phyloP scores from a whole-genome alignment of 495 filamentous ascomycete genomes.

The Xylaria longipes region DNA sequence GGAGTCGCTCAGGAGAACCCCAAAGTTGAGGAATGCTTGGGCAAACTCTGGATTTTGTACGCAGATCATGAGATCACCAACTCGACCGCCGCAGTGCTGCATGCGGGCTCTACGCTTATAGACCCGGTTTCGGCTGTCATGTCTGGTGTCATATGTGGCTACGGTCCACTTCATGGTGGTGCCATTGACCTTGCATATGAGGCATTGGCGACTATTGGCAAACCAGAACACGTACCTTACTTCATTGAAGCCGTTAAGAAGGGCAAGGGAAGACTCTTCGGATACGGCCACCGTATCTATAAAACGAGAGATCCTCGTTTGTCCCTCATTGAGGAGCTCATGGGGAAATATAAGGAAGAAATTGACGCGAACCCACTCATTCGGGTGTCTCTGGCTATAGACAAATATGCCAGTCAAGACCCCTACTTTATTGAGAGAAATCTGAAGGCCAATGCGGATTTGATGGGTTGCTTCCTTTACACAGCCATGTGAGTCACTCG shows the following conservation, averaged over 20 bases:
- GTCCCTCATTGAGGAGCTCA: constrained; percentile 53
- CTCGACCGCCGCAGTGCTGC: constrained; percentile 58
- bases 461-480: constrained; percentile 64
- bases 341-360: constrained; percentile 50
- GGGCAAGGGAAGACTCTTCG: constrained; percentile 61
- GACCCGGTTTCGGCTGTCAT: constrained; percentile 47
- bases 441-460: constrained; percentile 64
- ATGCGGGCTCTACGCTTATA: constrained; percentile 50
- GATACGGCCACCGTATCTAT: constrained; percentile 67
- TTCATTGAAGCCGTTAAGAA: constrained; percentile 60
- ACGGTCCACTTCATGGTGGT: constrained; percentile 65
- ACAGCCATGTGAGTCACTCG: constrained; percentile 44
- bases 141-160: constrained; percentile 55
- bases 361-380: constrained; percentile 51
- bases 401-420: constrained; percentile 55
- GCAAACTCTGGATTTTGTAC: constrained; percentile 53
- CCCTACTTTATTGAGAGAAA: constrained; percentile 57
- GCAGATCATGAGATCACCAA: constrained; percentile 63
- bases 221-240: constrained; percentile 51
- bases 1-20: constrained; percentile 32
- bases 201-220: constrained; percentile 53
- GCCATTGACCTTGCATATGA: constrained; percentile 64
- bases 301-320: constrained; percentile 60
- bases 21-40: constrained; percentile 36
- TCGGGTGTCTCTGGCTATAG: constrained; percentile 58